phyloP scores from a whole-genome alignment of 2,329 filamentous ascomycete species.

The Colletotrichum trifolii region DNA sequence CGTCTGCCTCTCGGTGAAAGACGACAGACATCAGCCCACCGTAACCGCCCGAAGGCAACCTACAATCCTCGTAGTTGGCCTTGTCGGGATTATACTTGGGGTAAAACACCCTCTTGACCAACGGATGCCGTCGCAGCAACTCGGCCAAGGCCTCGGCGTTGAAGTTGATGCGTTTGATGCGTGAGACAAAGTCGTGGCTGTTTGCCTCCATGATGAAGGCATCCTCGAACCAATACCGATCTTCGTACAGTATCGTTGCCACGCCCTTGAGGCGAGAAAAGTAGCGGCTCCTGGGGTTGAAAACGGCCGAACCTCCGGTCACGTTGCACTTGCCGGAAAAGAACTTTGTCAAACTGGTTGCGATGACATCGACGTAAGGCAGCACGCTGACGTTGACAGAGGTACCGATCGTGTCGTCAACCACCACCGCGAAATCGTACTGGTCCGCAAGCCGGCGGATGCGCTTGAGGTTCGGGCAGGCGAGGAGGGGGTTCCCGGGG shows the following conservation, averaged over 20 bases:
- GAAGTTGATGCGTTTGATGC: constrained; percentile 84
- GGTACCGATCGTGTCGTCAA: constrained; percentile 97
- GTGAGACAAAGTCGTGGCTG: constrained; percentile 86
- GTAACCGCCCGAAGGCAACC: constrained; percentile 81
- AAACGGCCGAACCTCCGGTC: constrained; percentile 84
- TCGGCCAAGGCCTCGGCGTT: constrained; percentile 88
- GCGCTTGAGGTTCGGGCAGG: constrained; percentile 82
- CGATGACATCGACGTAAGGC: constrained; percentile 88
- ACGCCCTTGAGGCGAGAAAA: constrained; percentile 76
- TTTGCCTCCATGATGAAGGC: constrained; percentile 95
- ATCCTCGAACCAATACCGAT: constrained; percentile 95
- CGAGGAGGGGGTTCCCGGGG: constrained; percentile 89
- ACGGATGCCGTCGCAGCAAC: constrained; percentile 68
- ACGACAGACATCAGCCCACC: constrained; percentile 88
- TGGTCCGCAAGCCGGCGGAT: constrained; percentile 82
- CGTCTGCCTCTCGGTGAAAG: constrained; percentile 76
- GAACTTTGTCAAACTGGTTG: constrained; percentile 94
- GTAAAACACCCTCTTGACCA: constrained; percentile 85
- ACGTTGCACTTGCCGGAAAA: constrained; percentile 98
- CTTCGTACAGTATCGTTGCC: constrained; percentile 76
- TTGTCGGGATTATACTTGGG: constrained; percentile 80
- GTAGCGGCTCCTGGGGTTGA: constrained; percentile 74
- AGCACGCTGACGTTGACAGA: constrained; percentile 96
- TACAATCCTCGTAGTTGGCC: constrained; percentile 81
- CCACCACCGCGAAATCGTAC: constrained; percentile 88